phyloP scores from a whole-genome alignment of 371 early-diverging fungal genomes.

The Mortierella sp. region DNA sequence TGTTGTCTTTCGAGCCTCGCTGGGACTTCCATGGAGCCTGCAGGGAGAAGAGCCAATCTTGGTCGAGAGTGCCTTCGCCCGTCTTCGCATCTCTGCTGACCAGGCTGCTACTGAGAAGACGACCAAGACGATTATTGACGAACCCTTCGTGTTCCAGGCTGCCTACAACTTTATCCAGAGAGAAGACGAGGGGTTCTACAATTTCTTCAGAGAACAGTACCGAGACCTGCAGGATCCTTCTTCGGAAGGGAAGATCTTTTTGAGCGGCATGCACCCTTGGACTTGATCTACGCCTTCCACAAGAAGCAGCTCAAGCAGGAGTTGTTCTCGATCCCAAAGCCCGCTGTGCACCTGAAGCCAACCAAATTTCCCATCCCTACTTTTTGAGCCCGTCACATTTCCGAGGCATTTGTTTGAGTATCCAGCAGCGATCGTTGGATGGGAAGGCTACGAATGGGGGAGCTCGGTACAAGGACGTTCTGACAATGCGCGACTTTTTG shows the following conservation, averaged over 20 bases:
- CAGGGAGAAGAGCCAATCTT: no score
- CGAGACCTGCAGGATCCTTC: no score
- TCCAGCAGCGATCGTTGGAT: constrained; percentile 40
- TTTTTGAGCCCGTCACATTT: constrained; percentile 41
- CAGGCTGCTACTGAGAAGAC: constrained; percentile 21
- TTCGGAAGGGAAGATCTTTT: no score
- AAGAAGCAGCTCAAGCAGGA: no score
- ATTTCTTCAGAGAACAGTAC: no score
- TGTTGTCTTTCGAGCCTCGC: no score
- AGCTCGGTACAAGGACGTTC: constrained; percentile 11
- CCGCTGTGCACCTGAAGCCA: constrained; percentile 24
- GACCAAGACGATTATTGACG: constrained; percentile 30
- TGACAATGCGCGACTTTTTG: constrained; percentile 39
- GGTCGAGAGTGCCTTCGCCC: constrained; percentile 31
- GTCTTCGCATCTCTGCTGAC: constrained; percentile 35
- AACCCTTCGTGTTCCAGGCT: constrained; percentile 42
- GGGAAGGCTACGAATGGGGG: constrained; percentile 38
- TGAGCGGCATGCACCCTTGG: no score
- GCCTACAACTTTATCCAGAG: no score
- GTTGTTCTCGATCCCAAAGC: constrained; percentile 40
- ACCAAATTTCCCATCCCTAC: constrained; percentile 25
- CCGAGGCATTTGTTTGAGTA: no score
- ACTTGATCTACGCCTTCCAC: no score
- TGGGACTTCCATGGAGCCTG: no score
- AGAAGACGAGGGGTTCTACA: no score